Evolutionary conservation across 441 rosid genomes (phyloP), one percentile per base, ranked within the genome.

Genomic region (Breynia disticha): DNA sequence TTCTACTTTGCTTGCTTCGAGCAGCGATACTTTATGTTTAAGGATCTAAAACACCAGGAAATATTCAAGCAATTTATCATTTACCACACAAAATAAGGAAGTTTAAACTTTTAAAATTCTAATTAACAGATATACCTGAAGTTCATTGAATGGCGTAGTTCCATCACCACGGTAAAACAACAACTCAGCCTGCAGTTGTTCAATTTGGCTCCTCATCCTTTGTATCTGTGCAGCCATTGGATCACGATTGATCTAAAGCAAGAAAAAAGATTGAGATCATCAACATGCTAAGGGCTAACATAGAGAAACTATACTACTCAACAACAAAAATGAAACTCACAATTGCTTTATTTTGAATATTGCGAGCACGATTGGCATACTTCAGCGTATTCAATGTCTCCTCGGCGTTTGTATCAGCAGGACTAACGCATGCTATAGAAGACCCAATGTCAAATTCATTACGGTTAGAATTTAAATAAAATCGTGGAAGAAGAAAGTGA

Each of bases 391-490:
- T 94, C 37, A 94, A 50, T 13, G 99, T 94, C 77, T 94, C 97
- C 73, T 94, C 96, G 0, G 95, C 95, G 62, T 94, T 94, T 50
- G 95, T 84, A 64, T 93, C 99, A 53, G 97, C 99, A 66, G 97
- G 99, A 64, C 99, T 94, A 56, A 94, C 97, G 68, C 99, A 94
- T 47, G 99, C 99, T 89, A 65, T 24, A 48, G 56, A 49, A 56
- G 14, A 9, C 13, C 13, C 41, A 50, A 4, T 19, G 18, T 52
- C 61, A 55, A 22, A 45, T 16, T 20, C 45, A 56, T 46, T 9
- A 28, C 5, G 35, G 35, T 9, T 32, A 5, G 35, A 49, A 32
- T 7, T 10, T 28, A 54, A 17, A 21, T n/a, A 24, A 20, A 43
- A n/a, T 50, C 1, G 48, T 11, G 18, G 7, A 37, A 15, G 12